Conservation (phyloP, 768 basidiomycete genomes). For the Trametes cingulata region DNA sequence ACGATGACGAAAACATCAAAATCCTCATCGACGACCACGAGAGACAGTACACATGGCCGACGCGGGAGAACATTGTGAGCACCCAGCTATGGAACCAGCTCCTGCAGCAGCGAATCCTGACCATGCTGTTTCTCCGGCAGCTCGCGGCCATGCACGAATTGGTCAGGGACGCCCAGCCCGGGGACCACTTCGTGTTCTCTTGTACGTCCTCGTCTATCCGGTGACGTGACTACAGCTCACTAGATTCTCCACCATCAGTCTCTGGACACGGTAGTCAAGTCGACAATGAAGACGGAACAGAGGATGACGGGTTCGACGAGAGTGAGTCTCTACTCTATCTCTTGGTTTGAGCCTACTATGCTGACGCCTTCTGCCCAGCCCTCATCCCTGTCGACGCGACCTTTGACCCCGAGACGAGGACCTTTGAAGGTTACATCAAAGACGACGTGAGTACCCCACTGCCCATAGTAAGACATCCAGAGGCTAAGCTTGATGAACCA, state of each 20-base stretch:
- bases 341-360: not conserved
- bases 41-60: constrained; percentile 40
- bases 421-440: constrained; percentile 25
- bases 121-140: constrained; percentile 30
- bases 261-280: constrained; percentile 54
- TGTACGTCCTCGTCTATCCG: constrained; percentile 38
- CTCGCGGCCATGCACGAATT: constrained; percentile 44
- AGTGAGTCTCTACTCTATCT: constrained; percentile 34
- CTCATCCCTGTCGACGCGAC: constrained; percentile 26
- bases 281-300: constrained; percentile 42
- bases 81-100: not conserved
- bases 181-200: constrained; percentile 59
- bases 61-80: constrained; percentile 46
- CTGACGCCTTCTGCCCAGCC: constrained; percentile 9
- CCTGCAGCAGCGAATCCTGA: not conserved
- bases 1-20: constrained; percentile 41
- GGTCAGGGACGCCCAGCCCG: constrained; percentile 43
- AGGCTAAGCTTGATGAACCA: not conserved
- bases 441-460: constrained; percentile 27
- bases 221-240: not conserved
- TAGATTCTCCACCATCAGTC: constrained; percentile 32
- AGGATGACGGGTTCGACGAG: constrained; percentile 56
- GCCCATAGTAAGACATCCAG: not conserved
- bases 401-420: not conserved
- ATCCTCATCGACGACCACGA: constrained; percentile 44